A percentile compares a stretch with the other conserved stretches of the same genome.
These are phyloP conservation scores for Paramecium caudatum DNA, from an alignment of 73 alveolate species.

Conservation along the genomic window DNA sequence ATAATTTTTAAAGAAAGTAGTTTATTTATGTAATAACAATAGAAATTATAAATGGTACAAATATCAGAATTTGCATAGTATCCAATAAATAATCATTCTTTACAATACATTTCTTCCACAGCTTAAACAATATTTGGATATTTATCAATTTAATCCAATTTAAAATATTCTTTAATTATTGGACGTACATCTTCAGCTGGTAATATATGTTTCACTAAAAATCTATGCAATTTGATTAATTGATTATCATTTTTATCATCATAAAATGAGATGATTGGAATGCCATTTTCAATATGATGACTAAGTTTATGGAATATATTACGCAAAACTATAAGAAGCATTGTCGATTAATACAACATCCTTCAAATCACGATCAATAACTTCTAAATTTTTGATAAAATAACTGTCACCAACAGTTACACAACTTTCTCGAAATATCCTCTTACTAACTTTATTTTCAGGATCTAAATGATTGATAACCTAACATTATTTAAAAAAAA, in stretches of 20 bases:
- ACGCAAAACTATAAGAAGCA: conserved; percentile 78
- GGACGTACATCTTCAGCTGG: conserved; percentile 61
- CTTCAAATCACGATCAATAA: conserved; percentile 77
- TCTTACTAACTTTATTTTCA: not conserved
- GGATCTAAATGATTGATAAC: conserved; percentile 72
- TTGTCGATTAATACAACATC: conserved; percentile 86
- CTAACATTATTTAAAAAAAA: not conserved
- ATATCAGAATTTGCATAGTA: not conserved
- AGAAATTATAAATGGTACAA: not conserved
- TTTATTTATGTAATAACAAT: conserved; percentile 31
- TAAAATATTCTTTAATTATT: not conserved
- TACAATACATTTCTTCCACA: conserved; percentile 46
- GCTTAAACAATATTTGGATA: not conserved
- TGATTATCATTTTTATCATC: conserved; percentile 78
- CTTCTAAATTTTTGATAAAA: conserved; percentile 47
- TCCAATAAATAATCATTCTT: not conserved
- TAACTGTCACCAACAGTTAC: conserved; percentile 23
- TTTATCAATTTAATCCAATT: conserved; percentile 25
- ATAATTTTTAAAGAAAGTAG: conserved; percentile 3
- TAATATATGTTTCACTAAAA: not conserved
- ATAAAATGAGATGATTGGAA: conserved; percentile 86
- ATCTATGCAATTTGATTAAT: conserved; percentile 65
- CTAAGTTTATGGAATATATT: conserved; percentile 66
- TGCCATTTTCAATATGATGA: conserved; percentile 84
- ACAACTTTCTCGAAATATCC: conserved; percentile 75